Percentiles rank a stretch among this genome's conserved stretches.
These are phyloP conservation scores for Botrytis galanthina DNA, from an alignment of 2,329 filamentous ascomycete genomes.

Conservation along the genomic window DNA sequence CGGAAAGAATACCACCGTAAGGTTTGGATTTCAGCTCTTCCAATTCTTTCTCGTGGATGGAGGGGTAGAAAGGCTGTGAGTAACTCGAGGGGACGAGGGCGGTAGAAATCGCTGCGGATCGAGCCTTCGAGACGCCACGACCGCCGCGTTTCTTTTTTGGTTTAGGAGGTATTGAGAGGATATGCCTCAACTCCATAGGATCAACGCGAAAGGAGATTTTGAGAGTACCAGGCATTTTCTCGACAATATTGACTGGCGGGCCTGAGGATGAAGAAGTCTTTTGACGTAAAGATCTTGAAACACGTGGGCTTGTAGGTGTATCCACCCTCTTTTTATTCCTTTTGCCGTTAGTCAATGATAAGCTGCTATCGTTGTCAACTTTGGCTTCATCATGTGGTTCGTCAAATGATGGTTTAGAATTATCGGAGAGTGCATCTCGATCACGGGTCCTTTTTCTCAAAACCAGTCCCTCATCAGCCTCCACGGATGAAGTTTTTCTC, in stretches of 20 bases:
- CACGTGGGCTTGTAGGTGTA: constrained; percentile 40
- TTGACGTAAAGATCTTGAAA: constrained; percentile 58
- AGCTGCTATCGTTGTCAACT: constrained; percentile 20
- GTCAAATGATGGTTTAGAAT: constrained; percentile 25
- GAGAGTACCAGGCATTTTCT: constrained; percentile 40
- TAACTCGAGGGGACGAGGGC: constrained; percentile 29
- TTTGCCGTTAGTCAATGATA: constrained; percentile 27
- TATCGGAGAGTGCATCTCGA: constrained; percentile 27
- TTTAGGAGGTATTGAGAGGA: constrained; percentile 58
- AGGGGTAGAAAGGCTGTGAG: constrained; percentile 42
- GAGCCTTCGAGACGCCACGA: constrained; percentile 43
- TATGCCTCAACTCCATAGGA: constrained; percentile 56
- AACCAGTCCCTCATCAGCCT: constrained; percentile 54
- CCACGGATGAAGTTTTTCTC: constrained; percentile 73
- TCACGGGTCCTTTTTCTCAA: constrained; percentile 50
- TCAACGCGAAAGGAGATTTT: constrained; percentile 59
- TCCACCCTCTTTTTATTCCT: constrained; percentile 22
- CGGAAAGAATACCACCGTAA: constrained; percentile 88
- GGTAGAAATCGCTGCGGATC: constrained; percentile 39
- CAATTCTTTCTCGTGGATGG: constrained; percentile 82
- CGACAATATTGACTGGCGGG: constrained; percentile 42
- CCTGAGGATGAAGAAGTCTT: constrained; percentile 45
- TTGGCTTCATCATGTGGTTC: constrained; percentile 24
- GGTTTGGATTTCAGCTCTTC: constrained; percentile 91
- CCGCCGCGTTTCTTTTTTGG: constrained; percentile 51